A percentile compares a stretch with the other conserved stretches of the same genome.
Evolutionary conservation across 2,329 filamentous ascomycete species (phyloP).

Genomic region (Cordyceps fumosorosea): DNA sequence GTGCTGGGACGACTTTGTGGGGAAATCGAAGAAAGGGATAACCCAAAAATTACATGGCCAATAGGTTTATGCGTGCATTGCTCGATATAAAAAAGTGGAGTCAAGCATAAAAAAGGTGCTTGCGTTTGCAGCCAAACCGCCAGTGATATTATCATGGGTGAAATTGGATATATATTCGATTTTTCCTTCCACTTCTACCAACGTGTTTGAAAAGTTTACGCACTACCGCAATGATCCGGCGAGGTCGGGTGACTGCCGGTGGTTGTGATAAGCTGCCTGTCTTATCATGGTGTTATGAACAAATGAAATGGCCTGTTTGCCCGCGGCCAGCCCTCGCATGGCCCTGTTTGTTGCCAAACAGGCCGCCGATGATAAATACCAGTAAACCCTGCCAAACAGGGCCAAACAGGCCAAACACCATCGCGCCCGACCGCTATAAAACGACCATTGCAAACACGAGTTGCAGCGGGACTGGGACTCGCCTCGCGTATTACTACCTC

Average conservation of each 20-base stretch:
- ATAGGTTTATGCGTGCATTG: neutral
- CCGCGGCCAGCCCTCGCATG: neutral
- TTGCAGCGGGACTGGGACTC: neutral
- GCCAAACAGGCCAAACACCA: neutral
- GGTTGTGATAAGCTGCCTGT: neutral
- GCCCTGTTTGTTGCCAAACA: slow-evolving; percentile 1
- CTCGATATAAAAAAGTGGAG: neutral
- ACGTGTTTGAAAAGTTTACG: neutral
- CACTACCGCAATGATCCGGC: neutral
- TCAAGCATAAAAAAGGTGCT: neutral
- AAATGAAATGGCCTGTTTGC: neutral
- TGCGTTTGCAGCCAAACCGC: neutral
- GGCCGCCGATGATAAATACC: neutral
- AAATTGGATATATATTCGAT: neutral
- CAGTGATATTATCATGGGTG: neutral
- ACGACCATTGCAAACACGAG: neutral
- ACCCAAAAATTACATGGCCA: neutral
- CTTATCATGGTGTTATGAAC: too few relatives aligned
- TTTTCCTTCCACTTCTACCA: neutral
- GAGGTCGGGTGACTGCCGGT: neutral
- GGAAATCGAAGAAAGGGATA: slow-evolving; percentile 2
- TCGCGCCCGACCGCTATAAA: neutral
- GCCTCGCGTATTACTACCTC: neutral
- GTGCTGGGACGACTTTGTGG: neutral
- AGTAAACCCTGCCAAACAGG: neutral